Conservation (phyloP, 441 rosid genomes). For the Pelargonium cotyledonis region DNA sequence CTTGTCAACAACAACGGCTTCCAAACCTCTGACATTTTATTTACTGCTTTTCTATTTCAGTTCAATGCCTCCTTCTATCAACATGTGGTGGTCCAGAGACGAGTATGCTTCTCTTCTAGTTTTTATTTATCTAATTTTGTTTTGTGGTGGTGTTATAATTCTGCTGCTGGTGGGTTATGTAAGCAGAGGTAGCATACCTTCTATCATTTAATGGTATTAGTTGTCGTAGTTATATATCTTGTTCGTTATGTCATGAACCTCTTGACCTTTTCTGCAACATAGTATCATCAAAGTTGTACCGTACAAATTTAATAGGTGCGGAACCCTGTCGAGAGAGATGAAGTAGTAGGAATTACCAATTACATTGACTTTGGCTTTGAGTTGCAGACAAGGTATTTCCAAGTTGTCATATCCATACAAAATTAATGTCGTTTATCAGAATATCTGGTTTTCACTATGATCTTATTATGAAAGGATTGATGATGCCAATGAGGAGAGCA, state of each 20-base stretch:
- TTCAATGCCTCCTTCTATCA: constrained; percentile 89
- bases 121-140: not conserved
- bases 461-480: constrained; percentile 43
- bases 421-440: not conserved
- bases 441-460: constrained; percentile 15
- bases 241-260: not conserved
- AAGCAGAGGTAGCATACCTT: not conserved
- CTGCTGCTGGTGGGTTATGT: not conserved
- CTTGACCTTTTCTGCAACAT: constrained; percentile 11
- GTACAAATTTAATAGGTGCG: constrained; percentile 52
- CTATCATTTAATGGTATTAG: not conserved
- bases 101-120: constrained; percentile 42
- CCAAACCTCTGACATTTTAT: not conserved
- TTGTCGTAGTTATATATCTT: not conserved
- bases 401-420: not conserved
- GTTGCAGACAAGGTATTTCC: constrained; percentile 67
- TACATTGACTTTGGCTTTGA: constrained; percentile 88
- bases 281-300: constrained; percentile 11
- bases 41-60: constrained; percentile 35
- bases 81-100: constrained; percentile 86
- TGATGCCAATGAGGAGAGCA: constrained; percentile 36
- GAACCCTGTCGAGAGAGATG: constrained; percentile 77
- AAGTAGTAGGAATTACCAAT: constrained; percentile 89
- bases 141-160: not conserved
- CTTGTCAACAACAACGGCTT: too few species aligned